Conservation (phyloP, 2,329 filamentous ascomycete genomes). For the Phyllosticta citrichinensis region DNA sequence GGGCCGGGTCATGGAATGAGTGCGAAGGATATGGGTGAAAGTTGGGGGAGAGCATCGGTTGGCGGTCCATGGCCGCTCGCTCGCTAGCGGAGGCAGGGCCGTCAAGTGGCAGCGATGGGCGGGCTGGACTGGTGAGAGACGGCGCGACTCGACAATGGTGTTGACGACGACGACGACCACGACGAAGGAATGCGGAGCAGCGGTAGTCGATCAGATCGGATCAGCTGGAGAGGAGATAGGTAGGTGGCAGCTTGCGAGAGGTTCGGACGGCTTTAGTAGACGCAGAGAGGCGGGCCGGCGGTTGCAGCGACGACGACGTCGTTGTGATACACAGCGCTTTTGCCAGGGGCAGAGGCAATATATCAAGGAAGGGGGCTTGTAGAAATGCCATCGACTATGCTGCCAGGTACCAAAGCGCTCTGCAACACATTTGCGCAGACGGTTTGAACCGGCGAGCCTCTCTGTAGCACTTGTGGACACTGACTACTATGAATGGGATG, state of each 20-base stretch:
- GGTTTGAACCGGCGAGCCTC: conserved; percentile 27
- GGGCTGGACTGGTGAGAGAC: no score
- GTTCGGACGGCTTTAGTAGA: conserved; percentile 26
- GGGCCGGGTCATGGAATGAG: conserved; percentile 13
- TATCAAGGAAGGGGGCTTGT: conserved; percentile 25
- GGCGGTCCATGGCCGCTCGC: conserved; percentile 11
- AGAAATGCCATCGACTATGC: conserved; percentile 17
- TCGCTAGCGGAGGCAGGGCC: conserved; percentile 1
- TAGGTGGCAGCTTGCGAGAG: background rate
- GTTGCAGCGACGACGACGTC: conserved; percentile 27
- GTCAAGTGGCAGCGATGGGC: background rate
- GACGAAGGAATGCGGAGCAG: background rate
- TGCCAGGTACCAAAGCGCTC: conserved; percentile 31
- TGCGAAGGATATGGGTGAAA: conserved; percentile 11
- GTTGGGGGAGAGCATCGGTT: conserved; percentile 11
- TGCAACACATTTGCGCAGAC: conserved; percentile 27
- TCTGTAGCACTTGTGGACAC: conserved; percentile 22
- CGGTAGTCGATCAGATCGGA: background rate
- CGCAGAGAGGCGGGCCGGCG: conserved; percentile 23
- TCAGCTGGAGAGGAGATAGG: background rate
- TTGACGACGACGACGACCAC: background rate
- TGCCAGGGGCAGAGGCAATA: conserved; percentile 29
- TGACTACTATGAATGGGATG: no score
- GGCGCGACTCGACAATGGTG: background rate
- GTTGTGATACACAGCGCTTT: conserved; percentile 23